phyloP scores from a whole-genome alignment of 2,329 filamentous ascomycete species.

The Paraconiothyrium brasiliense region DNA sequence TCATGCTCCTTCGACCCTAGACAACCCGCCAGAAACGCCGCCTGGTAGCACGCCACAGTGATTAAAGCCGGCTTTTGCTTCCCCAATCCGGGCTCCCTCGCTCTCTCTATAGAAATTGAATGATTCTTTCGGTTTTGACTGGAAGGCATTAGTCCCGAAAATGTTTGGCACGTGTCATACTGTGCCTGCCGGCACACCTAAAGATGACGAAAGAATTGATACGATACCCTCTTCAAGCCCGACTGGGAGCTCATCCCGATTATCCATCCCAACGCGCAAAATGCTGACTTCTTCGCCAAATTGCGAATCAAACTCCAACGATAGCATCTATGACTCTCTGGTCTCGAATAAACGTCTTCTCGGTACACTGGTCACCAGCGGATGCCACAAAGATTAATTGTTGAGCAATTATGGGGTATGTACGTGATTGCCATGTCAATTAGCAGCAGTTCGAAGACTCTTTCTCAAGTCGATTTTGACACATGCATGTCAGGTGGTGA shows the following conservation, averaged over 20 bases:
- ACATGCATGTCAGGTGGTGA: not conserved
- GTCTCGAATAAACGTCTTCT: not conserved
- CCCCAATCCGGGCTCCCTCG: too few relatives aligned
- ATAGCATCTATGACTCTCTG: not conserved
- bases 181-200: not conserved
- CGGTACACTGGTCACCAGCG: not conserved
- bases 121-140: not conserved
- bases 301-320: not conserved
- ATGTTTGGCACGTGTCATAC: not conserved
- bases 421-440: not conserved
- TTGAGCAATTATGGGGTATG: not conserved
- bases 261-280: not conserved
- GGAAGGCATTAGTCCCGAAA: not conserved
- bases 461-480: not conserved
- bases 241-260: not conserved
- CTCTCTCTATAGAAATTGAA: too few relatives aligned
- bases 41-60: not conserved
- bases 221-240: not conserved
- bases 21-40: not conserved
- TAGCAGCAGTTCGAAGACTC: not conserved
- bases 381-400: not conserved
- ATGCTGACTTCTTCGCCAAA: not conserved
- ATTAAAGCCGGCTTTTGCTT: not conserved
- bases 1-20: not conserved
- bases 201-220: not conserved